A percentile compares a stretch with the other conserved stretches of the same genome.
These are phyloP conservation scores for Nothopassalora personata DNA, from an alignment of 2,329 filamentous ascomycete genomes.

Conservation along the genomic window DNA sequence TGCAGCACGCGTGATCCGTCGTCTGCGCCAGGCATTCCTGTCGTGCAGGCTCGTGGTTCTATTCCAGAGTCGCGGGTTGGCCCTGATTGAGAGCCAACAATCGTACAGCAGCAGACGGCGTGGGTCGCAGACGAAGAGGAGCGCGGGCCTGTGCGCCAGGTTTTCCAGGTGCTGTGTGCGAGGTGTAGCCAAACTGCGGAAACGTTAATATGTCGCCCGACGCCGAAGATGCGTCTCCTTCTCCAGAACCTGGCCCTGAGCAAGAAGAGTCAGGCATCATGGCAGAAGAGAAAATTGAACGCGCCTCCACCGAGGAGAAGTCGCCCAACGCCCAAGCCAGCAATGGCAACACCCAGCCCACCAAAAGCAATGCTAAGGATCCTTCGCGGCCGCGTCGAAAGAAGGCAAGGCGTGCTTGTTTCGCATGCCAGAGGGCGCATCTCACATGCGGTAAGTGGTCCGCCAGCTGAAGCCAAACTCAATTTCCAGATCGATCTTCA, in stretches of 20 bases:
- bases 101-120: conserved; percentile 32
- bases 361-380: conserved; percentile 65
- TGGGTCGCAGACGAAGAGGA: conserved; percentile 31
- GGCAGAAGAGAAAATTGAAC: conserved; percentile 39
- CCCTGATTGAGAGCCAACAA: conserved; percentile 14
- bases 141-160: conserved; percentile 31
- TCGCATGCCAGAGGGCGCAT: conserved; percentile 94
- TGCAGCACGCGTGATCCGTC: conserved; percentile 17
- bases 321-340: conserved; percentile 28
- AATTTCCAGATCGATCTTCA: conserved; percentile 8
- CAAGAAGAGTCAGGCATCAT: conserved; percentile 38
- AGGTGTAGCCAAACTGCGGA: conserved; percentile 21
- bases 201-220: conserved; percentile 47
- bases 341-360: conserved; percentile 31
- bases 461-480: neutral
- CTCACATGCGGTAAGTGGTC: conserved; percentile 86
- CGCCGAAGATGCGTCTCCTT: conserved; percentile 44
- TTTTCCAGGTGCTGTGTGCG: conserved; percentile 33
- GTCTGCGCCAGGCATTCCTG: conserved; percentile 6
- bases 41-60: conserved; percentile 13
- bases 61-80: conserved; percentile 14
- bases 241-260: conserved; percentile 43
- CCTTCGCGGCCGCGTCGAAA: conserved; percentile 83
- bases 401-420: conserved; percentile 92
- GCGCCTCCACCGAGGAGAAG: conserved; percentile 35